Evolutionary conservation across 257 asterid genomes (phyloP).

Genomic region (Solanum chaucha): DNA sequence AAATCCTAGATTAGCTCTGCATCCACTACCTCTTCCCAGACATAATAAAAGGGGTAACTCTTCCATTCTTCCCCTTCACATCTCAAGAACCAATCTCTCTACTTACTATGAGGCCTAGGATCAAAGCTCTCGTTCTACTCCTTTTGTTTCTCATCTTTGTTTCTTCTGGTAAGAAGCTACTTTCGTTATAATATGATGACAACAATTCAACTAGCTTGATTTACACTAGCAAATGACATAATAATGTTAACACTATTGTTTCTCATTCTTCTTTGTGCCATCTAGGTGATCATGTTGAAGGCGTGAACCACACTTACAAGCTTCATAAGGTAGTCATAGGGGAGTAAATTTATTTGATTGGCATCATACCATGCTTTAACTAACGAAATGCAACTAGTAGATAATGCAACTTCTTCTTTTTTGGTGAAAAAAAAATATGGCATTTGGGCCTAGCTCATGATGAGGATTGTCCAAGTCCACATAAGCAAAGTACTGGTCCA

Average conservation of each 20-base stretch:
- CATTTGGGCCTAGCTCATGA: not conserved
- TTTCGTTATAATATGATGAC: not conserved
- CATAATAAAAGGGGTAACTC: slow-evolving; percentile 18
- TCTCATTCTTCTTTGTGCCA: not conserved
- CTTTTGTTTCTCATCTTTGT: slow-evolving; percentile 26
- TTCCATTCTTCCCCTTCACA: slow-evolving; percentile 13
- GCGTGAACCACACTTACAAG: slow-evolving; percentile 10
- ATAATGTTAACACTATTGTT: not conserved
- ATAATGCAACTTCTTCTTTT: not conserved
- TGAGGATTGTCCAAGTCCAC: not conserved
- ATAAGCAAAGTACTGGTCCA: not conserved
- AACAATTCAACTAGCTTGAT: not conserved
- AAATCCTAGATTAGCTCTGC: not conserved
- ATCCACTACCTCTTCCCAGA: not conserved
- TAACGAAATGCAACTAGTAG: not conserved
- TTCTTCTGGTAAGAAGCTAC: slow-evolving; percentile 30
- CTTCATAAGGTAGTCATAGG: slow-evolving; percentile 36
- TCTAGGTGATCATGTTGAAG: slow-evolving; percentile 14
- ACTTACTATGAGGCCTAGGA: slow-evolving; percentile 22
- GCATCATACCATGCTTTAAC: not conserved
- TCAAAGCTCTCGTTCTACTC: slow-evolving; percentile 17
- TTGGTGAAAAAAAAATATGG: not conserved
- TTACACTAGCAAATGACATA: not conserved
- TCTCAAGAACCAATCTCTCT: slow-evolving; percentile 5
- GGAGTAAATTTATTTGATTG: not conserved